These are phyloP conservation scores for Fragaria ananassa DNA, from an alignment of 306 rosid genomes.

Conservation along the genomic window DNA sequence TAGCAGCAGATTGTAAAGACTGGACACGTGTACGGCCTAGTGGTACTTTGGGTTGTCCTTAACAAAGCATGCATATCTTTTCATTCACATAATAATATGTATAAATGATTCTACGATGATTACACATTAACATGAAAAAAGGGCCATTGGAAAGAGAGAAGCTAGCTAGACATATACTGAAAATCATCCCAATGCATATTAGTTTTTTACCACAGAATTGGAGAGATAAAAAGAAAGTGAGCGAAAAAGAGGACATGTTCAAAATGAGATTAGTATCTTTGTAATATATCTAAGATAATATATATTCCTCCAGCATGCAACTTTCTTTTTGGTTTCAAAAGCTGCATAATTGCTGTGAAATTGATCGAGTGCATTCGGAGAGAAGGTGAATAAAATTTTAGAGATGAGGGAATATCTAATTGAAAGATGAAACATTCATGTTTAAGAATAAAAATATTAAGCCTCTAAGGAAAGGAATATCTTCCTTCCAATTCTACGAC, in stretches of 20 bases:
- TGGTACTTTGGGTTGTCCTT: constrained; percentile 35
- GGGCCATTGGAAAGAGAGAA: constrained; percentile 21
- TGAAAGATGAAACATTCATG: constrained; percentile 59
- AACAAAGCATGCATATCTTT: constrained; percentile 15
- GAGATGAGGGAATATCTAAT: constrained; percentile 61
- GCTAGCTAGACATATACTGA: constrained; percentile 50
- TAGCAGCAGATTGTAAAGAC: constrained; percentile 29
- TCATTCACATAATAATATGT: constrained; percentile 19
- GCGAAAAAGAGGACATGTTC: constrained; percentile 65
- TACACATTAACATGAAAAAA: constrained; percentile 28
- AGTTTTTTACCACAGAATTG: constrained; percentile 40
- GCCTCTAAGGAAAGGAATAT: constrained; percentile 76
- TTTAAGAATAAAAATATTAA: constrained; percentile 57
- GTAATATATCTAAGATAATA: background rate
- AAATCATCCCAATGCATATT: constrained; percentile 11
- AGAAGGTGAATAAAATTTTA: constrained; percentile 9
- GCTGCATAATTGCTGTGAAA: constrained; percentile 67
- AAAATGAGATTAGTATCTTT: constrained; percentile 65
- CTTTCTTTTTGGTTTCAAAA: constrained; percentile 64
- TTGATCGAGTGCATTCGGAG: constrained; percentile 56
- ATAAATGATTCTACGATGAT: constrained; percentile 56
- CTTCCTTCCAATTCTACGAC: constrained; percentile 90
- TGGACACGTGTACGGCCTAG: constrained; percentile 44
- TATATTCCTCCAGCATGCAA: constrained; percentile 49
- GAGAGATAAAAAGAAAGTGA: constrained; percentile 21